Base-by-base conservation (phyloP, 208 protist species). In the Acanthamoeba castellanii region DNA sequence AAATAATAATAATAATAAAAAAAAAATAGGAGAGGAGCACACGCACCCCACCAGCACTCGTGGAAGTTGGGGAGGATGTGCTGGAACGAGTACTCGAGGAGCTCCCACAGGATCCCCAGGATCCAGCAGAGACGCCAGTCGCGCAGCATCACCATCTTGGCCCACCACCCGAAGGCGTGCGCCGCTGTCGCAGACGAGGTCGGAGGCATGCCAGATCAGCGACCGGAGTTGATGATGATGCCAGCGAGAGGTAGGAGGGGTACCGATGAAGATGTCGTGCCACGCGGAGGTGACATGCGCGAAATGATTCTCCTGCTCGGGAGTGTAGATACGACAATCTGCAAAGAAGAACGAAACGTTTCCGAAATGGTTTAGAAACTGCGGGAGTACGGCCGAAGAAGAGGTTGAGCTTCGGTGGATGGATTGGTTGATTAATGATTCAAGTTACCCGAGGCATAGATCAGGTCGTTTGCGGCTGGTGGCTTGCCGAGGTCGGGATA, bases 61-160 rank as follows among this genome's bases (percentile, higher is more conserved):
- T 91, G 94, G 94, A 99, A 99, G 97, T 99, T 99, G 42, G 98
- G 98, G n/a, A 99, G 95, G 3, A 98, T 94, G 95, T 99, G 98
- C 95, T 99, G 97, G 72, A 99, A 99, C 4, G 98, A 98, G 78
- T 99, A 96, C 97, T 99, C 99, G 22, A 99, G 70, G 88, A 99
- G 95, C 96, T 99, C 99, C 95, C 99, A 99, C 18, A 97, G 95
- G n/a, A 99, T 93, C 50, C 97, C 98, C 5, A 99, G 89, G 70
- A 97, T 97, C 95, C 97, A 98, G 85, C 98, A 97, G 59, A 99
- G 89, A 59, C 97, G 97, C 96, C 96, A 98, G 95, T 99, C 99
- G 20, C 99, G 97, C 30, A 99, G 64, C 20, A 99, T 98, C 52
- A 99, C 76, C 66, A 97, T 98, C 96, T 99, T 99, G 20, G 97